Evolutionary conservation across 108 stramenopile species (phyloP).

Genomic region (Pseudonitzschia delicatissima): DNA sequence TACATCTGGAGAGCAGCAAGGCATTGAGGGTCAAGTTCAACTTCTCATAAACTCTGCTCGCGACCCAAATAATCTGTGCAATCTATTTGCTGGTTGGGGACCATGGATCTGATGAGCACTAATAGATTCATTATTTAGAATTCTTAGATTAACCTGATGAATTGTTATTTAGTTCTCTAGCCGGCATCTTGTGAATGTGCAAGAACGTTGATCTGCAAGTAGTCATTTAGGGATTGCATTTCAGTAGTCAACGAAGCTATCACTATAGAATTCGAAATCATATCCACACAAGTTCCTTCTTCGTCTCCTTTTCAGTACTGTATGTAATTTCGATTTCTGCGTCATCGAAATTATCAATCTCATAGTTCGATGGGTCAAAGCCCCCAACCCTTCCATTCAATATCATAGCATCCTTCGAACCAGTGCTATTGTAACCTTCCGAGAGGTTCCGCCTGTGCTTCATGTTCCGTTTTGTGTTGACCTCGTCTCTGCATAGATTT

Average conservation of each 20-base stretch:
- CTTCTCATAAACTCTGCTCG: conserved; percentile 91
- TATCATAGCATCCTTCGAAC: background rate
- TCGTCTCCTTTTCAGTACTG: conserved; percentile 14
- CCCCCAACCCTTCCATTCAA: background rate
- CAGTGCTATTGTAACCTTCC: conserved; percentile 12
- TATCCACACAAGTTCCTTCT: conserved; percentile 35
- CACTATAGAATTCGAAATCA: conserved; percentile 4
- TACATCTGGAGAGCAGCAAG: conserved; percentile 86
- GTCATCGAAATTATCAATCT: conserved; percentile 5
- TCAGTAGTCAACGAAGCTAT: too few species aligned
- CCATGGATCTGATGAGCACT: conserved; percentile 70
- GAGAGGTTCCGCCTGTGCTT: conserved; percentile 30
- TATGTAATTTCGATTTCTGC: conserved; percentile 1
- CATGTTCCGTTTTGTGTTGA: conserved; percentile 28
- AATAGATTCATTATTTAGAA: background rate
- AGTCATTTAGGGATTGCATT: too few species aligned
- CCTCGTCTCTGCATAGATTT: conserved; percentile 19
- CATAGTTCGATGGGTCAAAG: background rate
- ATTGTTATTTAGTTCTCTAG: too few species aligned
- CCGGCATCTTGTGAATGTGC: too few species aligned
- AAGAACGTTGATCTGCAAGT: too few species aligned
- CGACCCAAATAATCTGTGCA: conserved; percentile 85
- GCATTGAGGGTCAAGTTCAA: conserved; percentile 93
- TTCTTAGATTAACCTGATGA: too few species aligned
- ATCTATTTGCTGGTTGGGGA: conserved; percentile 90